Evolutionary conservation across 495 filamentous ascomycete species (phyloP).

Genomic region (Aspergillus baeticus): DNA sequence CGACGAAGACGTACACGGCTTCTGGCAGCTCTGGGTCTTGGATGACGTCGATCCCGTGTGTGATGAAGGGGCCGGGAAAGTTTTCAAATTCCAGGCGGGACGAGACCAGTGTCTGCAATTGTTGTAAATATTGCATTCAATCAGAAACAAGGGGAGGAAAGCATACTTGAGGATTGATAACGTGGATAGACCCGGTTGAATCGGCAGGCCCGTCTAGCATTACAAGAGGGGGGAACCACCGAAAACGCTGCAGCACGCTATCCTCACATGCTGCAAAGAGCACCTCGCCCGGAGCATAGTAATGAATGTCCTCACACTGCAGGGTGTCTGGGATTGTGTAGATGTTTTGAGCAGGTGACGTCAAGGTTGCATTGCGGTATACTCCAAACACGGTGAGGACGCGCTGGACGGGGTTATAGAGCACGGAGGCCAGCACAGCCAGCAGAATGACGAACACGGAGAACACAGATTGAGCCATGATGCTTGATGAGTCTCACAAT

Average conservation of each 20-base stretch:
- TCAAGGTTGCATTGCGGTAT: slow-evolving; percentile 11
- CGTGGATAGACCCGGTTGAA: slow-evolving; percentile 48
- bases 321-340: slow-evolving; percentile 50
- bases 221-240: slow-evolving; percentile 56
- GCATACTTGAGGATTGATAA: slow-evolving; percentile 53
- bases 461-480: slow-evolving; percentile 6
- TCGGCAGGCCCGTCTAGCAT: slow-evolving; percentile 36
- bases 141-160: background rate
- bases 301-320: slow-evolving; percentile 61
- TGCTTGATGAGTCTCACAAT: background rate
- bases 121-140: background rate
- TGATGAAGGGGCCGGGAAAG: slow-evolving; percentile 54
- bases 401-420: slow-evolving; percentile 32
- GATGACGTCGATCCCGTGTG: slow-evolving; percentile 61
- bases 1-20: slow-evolving; percentile 59
- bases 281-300: slow-evolving; percentile 45
- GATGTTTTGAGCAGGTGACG: slow-evolving; percentile 17
- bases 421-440: slow-evolving; percentile 29
- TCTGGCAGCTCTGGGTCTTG: slow-evolving; percentile 36
- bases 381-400: slow-evolving; percentile 30
- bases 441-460: slow-evolving; percentile 14
- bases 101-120: slow-evolving; percentile 47
- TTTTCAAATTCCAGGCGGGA: slow-evolving; percentile 46
- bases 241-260: slow-evolving; percentile 38
- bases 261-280: slow-evolving; percentile 61